phyloP scores from a whole-genome alignment of 2,329 filamentous ascomycete genomes.

The Xylariomycetidae sp. region DNA sequence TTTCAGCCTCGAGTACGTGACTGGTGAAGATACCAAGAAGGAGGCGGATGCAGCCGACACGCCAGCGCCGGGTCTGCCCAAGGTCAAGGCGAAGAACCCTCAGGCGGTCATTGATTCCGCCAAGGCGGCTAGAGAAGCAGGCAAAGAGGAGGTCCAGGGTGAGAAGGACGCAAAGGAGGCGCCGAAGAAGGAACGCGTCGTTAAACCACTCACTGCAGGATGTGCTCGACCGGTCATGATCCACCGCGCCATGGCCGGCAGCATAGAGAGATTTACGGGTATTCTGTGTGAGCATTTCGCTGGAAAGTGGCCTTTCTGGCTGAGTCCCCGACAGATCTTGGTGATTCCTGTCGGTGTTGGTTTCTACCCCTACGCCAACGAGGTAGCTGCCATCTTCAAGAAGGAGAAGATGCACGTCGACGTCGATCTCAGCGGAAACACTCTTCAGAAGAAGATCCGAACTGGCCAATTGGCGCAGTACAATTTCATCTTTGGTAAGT shows the following conservation, averaged over 20 bases:
- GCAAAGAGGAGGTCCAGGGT: conserved; percentile 21
- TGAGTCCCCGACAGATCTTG: conserved; percentile 76
- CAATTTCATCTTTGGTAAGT: conserved; percentile 73
- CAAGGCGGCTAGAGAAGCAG: conserved; percentile 29
- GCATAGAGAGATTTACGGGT: conserved; percentile 57
- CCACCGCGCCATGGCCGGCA: conserved; percentile 78
- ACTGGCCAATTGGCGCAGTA: conserved; percentile 76
- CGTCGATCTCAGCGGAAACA: conserved; percentile 69
- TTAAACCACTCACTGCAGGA: conserved; percentile 56
- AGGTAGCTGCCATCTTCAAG: conserved; percentile 66
- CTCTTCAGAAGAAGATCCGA: conserved; percentile 85
- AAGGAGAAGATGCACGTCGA: conserved; percentile 66
- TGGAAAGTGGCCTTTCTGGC: conserved; percentile 87
- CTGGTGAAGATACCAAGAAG: conserved; percentile 55
- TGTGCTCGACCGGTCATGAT: conserved; percentile 83
- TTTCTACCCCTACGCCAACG: conserved; percentile 68
- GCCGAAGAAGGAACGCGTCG: conserved; percentile 26
- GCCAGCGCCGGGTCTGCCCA: conserved; percentile 6
- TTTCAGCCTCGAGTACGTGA: conserved; percentile 85
- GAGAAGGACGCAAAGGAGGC: conserved; percentile 39
- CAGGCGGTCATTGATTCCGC: conserved; percentile 22
- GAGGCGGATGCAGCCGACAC: conserved; percentile 23
- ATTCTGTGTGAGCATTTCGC: conserved; percentile 81
- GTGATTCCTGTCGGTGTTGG: conserved; percentile 73
- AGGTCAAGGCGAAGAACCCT: conserved; percentile 32